These are phyloP conservation scores for Trametes punicea DNA, from an alignment of 768 basidiomycete species.

Conservation along the genomic window DNA sequence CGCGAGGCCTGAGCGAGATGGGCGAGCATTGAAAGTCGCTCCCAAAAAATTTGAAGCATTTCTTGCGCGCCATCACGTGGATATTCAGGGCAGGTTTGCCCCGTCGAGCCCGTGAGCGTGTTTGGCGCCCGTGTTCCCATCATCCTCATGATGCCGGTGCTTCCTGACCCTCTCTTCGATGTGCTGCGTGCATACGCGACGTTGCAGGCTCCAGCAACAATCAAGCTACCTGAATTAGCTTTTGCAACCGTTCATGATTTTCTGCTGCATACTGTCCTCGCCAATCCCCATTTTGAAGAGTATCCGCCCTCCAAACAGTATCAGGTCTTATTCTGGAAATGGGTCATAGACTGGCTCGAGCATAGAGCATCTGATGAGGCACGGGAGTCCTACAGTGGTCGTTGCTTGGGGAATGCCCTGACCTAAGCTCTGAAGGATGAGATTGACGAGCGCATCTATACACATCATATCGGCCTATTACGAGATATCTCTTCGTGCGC, in stretches of 20 bases:
- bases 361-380: constrained; percentile 43
- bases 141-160: constrained; percentile 1
- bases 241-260: constrained; percentile 49
- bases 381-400: constrained; percentile 23
- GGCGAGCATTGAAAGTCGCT: constrained; percentile 26
- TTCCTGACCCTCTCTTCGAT: constrained; percentile 18
- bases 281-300: constrained; percentile 46
- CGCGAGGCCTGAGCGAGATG: constrained; percentile 24
- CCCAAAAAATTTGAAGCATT: constrained; percentile 25
- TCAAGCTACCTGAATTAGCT: constrained; percentile 36
- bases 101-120: background rate
- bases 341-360: constrained; percentile 57
- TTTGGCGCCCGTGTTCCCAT: background rate
- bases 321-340: constrained; percentile 72
- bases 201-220: constrained; percentile 41
- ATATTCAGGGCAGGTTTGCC: constrained; percentile 25
- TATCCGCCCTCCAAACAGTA: constrained; percentile 66
- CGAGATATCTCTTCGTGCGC: constrained; percentile 33
- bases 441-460: constrained; percentile 64
- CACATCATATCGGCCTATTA: constrained; percentile 52
- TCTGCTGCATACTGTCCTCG: constrained; percentile 49
- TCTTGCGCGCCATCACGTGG: constrained; percentile 26
- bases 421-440: constrained; percentile 45
- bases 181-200: constrained; percentile 53
- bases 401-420: too few relatives aligned